These are phyloP conservation scores for Spathaspora jeffriesii DNA, from an alignment of 1,139 yeast species.

Conservation along the genomic window DNA sequence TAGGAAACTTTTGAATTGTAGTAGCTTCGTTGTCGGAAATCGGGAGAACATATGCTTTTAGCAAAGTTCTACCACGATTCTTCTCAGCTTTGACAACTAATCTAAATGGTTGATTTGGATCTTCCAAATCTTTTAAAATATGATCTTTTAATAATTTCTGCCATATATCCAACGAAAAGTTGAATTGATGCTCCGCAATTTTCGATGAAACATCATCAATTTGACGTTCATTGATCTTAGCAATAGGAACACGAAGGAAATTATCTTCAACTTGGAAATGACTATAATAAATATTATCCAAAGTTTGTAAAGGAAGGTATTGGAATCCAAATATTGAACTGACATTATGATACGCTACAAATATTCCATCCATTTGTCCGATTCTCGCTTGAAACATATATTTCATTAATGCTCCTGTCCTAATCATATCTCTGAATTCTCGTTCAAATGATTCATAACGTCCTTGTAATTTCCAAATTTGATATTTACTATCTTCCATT, in stretches of 20 bases:
- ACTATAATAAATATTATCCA: constrained; percentile 52
- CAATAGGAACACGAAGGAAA: neutral
- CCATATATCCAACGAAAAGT: constrained; percentile 60
- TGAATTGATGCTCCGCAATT: constrained; percentile 76
- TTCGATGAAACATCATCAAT: constrained; percentile 18
- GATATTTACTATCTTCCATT: constrained; percentile 54
- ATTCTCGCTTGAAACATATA: constrained; percentile 90
- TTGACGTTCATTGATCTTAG: constrained; percentile 11
- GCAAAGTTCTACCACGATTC: constrained; percentile 12
- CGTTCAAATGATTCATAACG: constrained; percentile 75
- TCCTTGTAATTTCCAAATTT: constrained; percentile 62
- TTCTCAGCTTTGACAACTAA: constrained; percentile 20
- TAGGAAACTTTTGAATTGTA: constrained; percentile 25
- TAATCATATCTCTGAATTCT: constrained; percentile 73
- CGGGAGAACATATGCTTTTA: constrained; percentile 35
- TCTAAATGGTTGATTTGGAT: constrained; percentile 25
- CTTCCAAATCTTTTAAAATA: constrained; percentile 28
- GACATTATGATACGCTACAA: constrained; percentile 87
- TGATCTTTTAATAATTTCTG: constrained; percentile 45
- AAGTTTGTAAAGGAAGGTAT: constrained; percentile 72
- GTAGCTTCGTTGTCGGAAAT: constrained; percentile 24
- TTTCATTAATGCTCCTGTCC: constrained; percentile 75
- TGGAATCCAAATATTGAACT: constrained; percentile 86
- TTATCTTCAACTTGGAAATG: neutral
- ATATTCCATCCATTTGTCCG: constrained; percentile 97